Evolutionary conservation across 164 flowering plant species (phyloP), one percentile per base, ranked within the genome.

Genomic region (Chimonanthus salicifolius): DNA sequence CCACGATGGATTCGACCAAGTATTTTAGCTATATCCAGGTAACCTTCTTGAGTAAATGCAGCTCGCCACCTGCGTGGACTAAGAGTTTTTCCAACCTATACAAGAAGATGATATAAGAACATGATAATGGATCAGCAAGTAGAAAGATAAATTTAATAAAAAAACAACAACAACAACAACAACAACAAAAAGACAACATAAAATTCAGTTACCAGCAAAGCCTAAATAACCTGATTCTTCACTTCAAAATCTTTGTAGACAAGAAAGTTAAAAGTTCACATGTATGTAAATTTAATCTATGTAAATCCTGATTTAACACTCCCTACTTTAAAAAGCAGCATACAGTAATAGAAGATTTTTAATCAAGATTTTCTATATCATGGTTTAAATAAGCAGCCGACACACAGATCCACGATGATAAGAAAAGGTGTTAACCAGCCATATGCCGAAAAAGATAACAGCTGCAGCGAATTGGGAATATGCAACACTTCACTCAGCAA

Each of bases 1-100:
- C 98, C 98, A 64, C 92, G 83, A 64, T 92, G 97, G 75, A 92
- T 90, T 64, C 98, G 86, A 48, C 87, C 80, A 50, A 94, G 90
- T 54, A 88, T 92, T 83, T 87, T 89, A 5, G 87, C 91, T 48
- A 94, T 88, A 81, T 94, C 97, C 82, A 94, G 78, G 62, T 80
- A 88, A 69, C 98, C 98, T 71, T 94, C 93, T 65, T 78, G 75
- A 60, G 89, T 78, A 73, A 94, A 92, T 67, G 94, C 87, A 48
- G 93, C 87, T 62, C 84, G 77, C 97, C 98, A 94, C 81, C 87
- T 89, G 76, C 94, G 89, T 67, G 80, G 85, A 76, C 98, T 89
- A 48, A 94, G 90, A 51, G 97, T 94, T 82, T 85, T 90, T 47
- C 98, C 97, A 16, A 83, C 77, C 98, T 94, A 82, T 47, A 50